Conservation (phyloP, 1,139 yeast species). For the Pichia sp. region DNA sequence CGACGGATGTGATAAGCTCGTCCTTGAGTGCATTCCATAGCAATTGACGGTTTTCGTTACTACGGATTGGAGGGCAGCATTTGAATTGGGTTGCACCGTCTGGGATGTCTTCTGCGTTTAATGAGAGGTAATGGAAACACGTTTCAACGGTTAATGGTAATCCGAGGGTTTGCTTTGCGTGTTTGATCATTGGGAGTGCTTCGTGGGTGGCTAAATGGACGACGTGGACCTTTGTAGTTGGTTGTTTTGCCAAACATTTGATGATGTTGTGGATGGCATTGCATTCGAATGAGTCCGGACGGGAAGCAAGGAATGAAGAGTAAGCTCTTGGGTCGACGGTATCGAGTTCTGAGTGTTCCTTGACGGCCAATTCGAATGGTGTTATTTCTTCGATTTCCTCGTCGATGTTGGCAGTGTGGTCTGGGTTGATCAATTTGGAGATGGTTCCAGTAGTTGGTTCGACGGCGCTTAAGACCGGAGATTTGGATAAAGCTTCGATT, state of each 20-base stretch:
- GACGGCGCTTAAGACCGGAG: constrained; percentile 54
- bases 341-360: constrained; percentile 40
- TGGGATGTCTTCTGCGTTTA: constrained; percentile 74
- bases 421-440: constrained; percentile 45
- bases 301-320: constrained; percentile 71
- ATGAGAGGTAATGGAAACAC: constrained; percentile 85
- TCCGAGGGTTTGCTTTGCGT: constrained; percentile 55
- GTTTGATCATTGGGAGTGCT: constrained; percentile 68
- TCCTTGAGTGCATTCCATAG: constrained; percentile 76
- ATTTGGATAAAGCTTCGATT: constrained; percentile 50
- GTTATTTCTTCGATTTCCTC: constrained; percentile 28
- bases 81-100: constrained; percentile 78
- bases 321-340: constrained; percentile 64
- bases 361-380: constrained; percentile 48
- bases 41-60: constrained; percentile 62
- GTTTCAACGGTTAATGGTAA: constrained; percentile 81
- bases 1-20: constrained; percentile 77
- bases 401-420: not conserved
- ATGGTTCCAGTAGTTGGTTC: constrained; percentile 55
- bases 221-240: constrained; percentile 75
- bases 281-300: constrained; percentile 88
- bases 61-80: constrained; percentile 93
- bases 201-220: constrained; percentile 88
- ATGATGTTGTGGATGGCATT: constrained; percentile 77
- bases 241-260: constrained; percentile 54